phyloP scores from a whole-genome alignment of 2,329 filamentous ascomycete species.

The Aspergillus quadricinctus region DNA sequence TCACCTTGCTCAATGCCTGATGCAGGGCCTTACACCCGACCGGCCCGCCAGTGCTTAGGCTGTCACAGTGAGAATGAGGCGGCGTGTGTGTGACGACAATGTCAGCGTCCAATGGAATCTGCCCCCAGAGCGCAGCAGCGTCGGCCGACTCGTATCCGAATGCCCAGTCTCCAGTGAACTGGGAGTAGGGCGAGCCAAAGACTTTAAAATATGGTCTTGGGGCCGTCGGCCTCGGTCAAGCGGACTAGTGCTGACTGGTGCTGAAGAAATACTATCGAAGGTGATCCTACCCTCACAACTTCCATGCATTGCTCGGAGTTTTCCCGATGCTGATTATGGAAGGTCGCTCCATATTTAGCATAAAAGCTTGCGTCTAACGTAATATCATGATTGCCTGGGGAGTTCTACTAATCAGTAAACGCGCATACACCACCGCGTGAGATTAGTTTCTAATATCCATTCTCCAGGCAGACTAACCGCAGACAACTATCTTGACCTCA shows the following conservation, averaged over 20 bases:
- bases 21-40: slow-evolving; percentile 49
- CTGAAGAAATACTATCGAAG: slow-evolving; percentile 49
- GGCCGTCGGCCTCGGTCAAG: slow-evolving; percentile 42
- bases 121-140: slow-evolving; percentile 45
- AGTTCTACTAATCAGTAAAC: not conserved
- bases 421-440: not conserved
- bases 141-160: slow-evolving; percentile 49
- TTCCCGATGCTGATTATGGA: slow-evolving; percentile 45
- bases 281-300: slow-evolving; percentile 37
- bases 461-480: slow-evolving; percentile 38
- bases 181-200: slow-evolving; percentile 57
- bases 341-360: slow-evolving; percentile 34
- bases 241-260: slow-evolving; percentile 45
- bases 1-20: slow-evolving; percentile 42
- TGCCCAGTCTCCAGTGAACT: slow-evolving; percentile 46
- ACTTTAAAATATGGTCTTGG: slow-evolving; percentile 48
- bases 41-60: slow-evolving; percentile 20
- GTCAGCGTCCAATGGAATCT: slow-evolving; percentile 49
- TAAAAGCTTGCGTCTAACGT: slow-evolving; percentile 51
- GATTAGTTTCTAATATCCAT: not conserved
- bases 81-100: slow-evolving; percentile 57
- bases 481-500: slow-evolving; percentile 53
- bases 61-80: slow-evolving; percentile 48
- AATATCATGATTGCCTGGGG: slow-evolving; percentile 56
- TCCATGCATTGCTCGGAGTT: slow-evolving; percentile 42